phyloP scores from a whole-genome alignment of 108 stramenopile genomes.

The Conticribra guillardii region DNA sequence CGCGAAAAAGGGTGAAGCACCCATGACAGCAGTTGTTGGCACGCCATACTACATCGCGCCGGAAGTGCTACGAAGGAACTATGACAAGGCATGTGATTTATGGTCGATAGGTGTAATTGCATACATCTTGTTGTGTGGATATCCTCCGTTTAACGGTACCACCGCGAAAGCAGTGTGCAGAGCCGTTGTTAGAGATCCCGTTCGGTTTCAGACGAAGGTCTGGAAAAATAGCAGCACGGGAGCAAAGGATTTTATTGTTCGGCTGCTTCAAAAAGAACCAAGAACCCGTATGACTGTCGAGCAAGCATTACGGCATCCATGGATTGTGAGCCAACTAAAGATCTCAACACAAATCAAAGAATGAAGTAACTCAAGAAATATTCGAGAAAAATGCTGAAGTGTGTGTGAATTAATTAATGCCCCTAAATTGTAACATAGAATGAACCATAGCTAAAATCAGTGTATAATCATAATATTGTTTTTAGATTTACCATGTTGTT shows the following conservation, averaged over 20 bases:
- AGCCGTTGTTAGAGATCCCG: slow-evolving; percentile 55
- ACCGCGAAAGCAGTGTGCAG: slow-evolving; percentile 39
- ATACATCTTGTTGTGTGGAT: slow-evolving; percentile 81
- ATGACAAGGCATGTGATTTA: slow-evolving; percentile 63
- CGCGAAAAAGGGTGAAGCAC: slow-evolving; percentile 15
- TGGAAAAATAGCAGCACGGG: slow-evolving; percentile 63
- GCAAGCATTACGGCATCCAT: slow-evolving; percentile 80
- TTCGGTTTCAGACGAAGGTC: slow-evolving; percentile 70
- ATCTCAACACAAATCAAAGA: not conserved
- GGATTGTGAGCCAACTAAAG: slow-evolving; percentile 47
- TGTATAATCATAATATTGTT: too few relatives aligned
- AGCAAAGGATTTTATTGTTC: slow-evolving; percentile 66
- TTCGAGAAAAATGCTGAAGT: too few relatives aligned
- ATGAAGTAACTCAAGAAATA: not conserved
- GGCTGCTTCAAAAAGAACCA: slow-evolving; percentile 64
- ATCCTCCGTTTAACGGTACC: slow-evolving; percentile 81
- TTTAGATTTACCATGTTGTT: too few relatives aligned
- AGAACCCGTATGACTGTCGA: slow-evolving; percentile 64
- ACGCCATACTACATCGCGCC: slow-evolving; percentile 71
- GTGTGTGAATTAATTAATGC: too few relatives aligned
- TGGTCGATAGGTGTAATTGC: slow-evolving; percentile 82
- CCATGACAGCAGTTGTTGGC: slow-evolving; percentile 54
- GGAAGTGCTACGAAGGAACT: slow-evolving; percentile 57
- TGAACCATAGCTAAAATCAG: too few relatives aligned
- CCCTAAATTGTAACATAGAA: too few relatives aligned